Conservation (phyloP, 2,329 filamentous ascomycete genomes). For the Teratosphaeria epicoccoides region DNA sequence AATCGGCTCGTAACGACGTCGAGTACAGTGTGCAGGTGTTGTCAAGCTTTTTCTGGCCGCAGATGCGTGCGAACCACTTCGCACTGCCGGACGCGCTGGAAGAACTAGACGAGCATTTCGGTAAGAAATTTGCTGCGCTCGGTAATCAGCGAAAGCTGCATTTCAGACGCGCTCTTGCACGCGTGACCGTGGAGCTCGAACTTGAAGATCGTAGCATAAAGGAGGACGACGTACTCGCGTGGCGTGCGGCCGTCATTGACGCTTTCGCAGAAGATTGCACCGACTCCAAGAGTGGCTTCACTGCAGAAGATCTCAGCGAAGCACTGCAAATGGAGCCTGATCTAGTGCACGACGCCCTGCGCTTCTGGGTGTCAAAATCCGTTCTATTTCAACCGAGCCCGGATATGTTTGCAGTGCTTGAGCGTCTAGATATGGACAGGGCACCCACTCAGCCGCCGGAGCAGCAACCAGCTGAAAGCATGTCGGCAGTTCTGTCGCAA, state of each 20-base stretch:
- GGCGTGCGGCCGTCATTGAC: conserved; percentile 79
- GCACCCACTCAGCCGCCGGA: conserved; percentile 24
- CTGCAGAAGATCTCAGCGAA: conserved; percentile 37
- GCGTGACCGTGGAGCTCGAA: conserved; percentile 69
- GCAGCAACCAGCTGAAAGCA: conserved; percentile 29
- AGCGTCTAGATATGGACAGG: conserved; percentile 41
- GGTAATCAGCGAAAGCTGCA: conserved; percentile 78
- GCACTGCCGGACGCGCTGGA: conserved; percentile 48
- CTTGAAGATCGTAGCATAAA: conserved; percentile 67
- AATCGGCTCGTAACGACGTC: conserved; percentile 1
- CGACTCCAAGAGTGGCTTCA: conserved; percentile 17
- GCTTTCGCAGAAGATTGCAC: conserved; percentile 52
- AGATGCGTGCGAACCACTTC: conserved; percentile 61
- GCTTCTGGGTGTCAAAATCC: conserved; percentile 60
- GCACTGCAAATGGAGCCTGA: conserved; percentile 61
- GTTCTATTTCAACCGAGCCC: conserved; percentile 48
- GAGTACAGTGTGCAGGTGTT: conserved; percentile 72
- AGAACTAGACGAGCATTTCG: conserved; percentile 59
- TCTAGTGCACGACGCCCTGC: conserved; percentile 56
- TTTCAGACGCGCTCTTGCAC: conserved; percentile 76
- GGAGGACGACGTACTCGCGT: conserved; percentile 63
- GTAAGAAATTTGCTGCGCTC: conserved; percentile 62
- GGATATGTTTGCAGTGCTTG: conserved; percentile 56
- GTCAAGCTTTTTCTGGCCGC: conserved; percentile 88
- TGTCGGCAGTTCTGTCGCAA: conserved; percentile 40